phyloP scores from a whole-genome alignment of 257 asterid genomes.

The Solanum ossicruentum region DNA sequence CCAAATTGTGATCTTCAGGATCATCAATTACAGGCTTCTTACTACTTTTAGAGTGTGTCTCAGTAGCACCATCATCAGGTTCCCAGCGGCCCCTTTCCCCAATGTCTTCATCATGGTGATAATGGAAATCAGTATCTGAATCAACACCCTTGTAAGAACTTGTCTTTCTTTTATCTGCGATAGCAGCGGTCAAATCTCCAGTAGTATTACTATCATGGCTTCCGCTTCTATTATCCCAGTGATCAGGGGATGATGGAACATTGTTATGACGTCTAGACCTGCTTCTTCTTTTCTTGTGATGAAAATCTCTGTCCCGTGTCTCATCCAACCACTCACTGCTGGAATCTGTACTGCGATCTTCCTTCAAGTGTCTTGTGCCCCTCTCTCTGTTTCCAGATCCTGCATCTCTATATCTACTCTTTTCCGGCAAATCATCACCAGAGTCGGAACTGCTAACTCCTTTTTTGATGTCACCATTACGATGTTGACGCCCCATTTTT shows the following conservation, averaged over 20 bases:
- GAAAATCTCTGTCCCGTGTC: background rate
- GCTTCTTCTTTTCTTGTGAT: background rate
- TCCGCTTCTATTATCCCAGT: conserved; percentile 14
- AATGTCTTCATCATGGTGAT: conserved; percentile 8
- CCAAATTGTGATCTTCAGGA: background rate
- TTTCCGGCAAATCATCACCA: conserved; percentile 6
- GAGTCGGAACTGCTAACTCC: conserved; percentile 1
- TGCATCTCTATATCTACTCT: conserved; percentile 9
- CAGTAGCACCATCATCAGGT: conserved; percentile 15
- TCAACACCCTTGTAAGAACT: conserved; percentile 6
- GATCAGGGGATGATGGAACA: conserved; percentile 23
- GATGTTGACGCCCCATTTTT: conserved; percentile 11
- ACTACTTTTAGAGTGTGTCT: background rate
- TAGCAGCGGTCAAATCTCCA: conserved; percentile 19
- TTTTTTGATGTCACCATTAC: conserved; percentile 1
- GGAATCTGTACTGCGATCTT: conserved; percentile 7
- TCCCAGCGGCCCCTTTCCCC: conserved; percentile 52
- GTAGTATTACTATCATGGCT: conserved; percentile 6
- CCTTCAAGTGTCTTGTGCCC: conserved; percentile 14
- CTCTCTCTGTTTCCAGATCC: conserved; percentile 9
- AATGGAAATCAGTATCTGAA: conserved; percentile 1
- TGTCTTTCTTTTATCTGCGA: conserved; percentile 13
- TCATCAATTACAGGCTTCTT: background rate
- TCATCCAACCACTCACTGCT: conserved; percentile 7
- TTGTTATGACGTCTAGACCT: conserved; percentile 1